These are phyloP conservation scores for Annulohypoxylon bovei DNA, from an alignment of 495 filamentous ascomycete genomes.

Conservation along the genomic window DNA sequence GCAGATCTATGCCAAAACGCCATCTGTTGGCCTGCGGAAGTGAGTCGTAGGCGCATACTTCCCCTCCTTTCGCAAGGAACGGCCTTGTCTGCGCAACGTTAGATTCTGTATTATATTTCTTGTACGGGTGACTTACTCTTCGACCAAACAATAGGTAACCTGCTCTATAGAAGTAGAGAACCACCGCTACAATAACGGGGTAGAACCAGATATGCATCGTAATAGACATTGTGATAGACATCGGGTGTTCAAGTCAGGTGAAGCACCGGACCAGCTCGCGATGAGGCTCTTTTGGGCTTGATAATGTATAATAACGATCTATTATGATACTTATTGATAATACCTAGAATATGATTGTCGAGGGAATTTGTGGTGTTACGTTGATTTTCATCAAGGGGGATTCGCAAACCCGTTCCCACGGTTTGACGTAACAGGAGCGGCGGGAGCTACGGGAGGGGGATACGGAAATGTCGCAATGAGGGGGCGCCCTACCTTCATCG, in stretches of 20 bases:
- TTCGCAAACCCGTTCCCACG: neutral
- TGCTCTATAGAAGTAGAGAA: constrained; percentile 6
- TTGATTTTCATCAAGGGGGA: neutral
- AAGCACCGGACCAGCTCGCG: neutral
- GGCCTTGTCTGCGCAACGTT: constrained; percentile 3
- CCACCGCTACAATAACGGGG: constrained; percentile 13
- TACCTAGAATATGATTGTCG: neutral
- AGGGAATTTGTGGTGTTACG: neutral
- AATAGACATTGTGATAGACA: neutral
- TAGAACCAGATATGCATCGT: constrained; percentile 21
- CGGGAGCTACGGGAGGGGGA: neutral
- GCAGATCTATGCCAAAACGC: constrained; percentile 31
- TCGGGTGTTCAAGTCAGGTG: neutral
- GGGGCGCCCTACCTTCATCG: neutral
- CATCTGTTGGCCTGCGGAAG: constrained; percentile 26
- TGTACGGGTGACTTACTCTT: neutral
- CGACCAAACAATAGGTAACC: neutral
- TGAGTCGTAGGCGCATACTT: constrained; percentile 6
- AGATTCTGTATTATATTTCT: neutral
- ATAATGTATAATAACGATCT: neutral
- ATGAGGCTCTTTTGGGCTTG: neutral
- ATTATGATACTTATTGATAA: neutral
- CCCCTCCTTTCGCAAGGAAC: neutral
- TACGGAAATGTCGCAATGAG: constrained; percentile 8
- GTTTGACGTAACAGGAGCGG: constrained; percentile 1